Base-by-base conservation (phyloP, 331 rosid genomes). In the Arachis monticola region DNA sequence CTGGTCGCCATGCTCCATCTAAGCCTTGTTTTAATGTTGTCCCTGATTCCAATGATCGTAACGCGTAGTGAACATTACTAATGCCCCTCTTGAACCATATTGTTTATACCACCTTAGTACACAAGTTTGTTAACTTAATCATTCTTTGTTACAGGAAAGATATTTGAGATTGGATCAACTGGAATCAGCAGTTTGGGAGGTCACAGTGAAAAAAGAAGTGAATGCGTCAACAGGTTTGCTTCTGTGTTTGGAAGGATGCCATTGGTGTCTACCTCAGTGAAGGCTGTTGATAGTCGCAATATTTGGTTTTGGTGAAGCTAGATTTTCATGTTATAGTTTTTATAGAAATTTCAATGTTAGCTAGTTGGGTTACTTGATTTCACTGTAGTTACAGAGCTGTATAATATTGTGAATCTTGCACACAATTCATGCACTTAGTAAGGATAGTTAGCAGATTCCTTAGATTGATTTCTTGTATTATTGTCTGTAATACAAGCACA, bases 151-250 rank as follows among this genome's bases (percentile, higher is more conserved):
- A 73, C 77, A 95, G 99, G 97, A 13, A 92, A 85, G 85, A 95
- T 95, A 69, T 92, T 73, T 73, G 99, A 95, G 83, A 90, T 92
- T 63, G 99, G 99, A 73, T 92, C 99, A 47, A 90, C 97, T 40
- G 99, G 99, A 69, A 95, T 95, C 76, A 95, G 99, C 85, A 95
- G 97, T 81, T 38, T 88, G 84, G 99, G 97, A 67, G 97, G 97
- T 65, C 99, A 95, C 69, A 90, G 73, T 58, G 88, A 90, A 60
- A 87, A 76, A 83, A 88, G 99, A 87, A 82, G 90, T 8, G 80
- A 88, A 52, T 95, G 99, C 35, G 75, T 95, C 22, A 86, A 92
- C 77, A 85, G 73, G 69, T 95, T 95, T 82, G 93, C 76, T 4
- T 69, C 83, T 1, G 87, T 73, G 78, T 92, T 55, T 81, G 97